A percentile compares a stretch with the other conserved stretches of the same genome.
These are phyloP conservation scores for Penstemon eatonii DNA, from an alignment of 257 asterid genomes.

Conservation along the genomic window DNA sequence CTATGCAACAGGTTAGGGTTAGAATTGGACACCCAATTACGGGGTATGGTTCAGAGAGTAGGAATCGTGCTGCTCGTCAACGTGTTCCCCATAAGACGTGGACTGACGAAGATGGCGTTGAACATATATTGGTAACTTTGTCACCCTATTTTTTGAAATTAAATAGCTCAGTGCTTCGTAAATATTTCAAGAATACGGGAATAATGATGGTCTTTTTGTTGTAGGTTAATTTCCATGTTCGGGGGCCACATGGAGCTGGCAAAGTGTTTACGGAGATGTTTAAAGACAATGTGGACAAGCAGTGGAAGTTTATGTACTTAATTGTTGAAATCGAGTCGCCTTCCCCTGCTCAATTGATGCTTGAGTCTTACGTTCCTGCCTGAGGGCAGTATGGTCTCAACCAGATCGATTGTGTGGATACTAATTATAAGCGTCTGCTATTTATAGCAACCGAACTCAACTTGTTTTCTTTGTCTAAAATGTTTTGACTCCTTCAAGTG, in stretches of 20 bases:
- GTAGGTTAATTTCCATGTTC: slow-evolving; percentile 85
- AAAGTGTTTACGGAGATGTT: slow-evolving; percentile 87
- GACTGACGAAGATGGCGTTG: slow-evolving; percentile 88
- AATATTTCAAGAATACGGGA: slow-evolving; percentile 13
- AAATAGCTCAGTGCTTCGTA: background rate
- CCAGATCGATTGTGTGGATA: too few species aligned
- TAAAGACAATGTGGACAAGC: slow-evolving; percentile 75
- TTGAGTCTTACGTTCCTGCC: slow-evolving; percentile 93
- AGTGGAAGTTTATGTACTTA: slow-evolving; percentile 87
- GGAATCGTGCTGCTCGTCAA: slow-evolving; percentile 97
- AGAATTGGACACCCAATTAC: slow-evolving; percentile 86
- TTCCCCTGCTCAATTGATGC: slow-evolving; percentile 72
- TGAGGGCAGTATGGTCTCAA: slow-evolving; percentile 25
- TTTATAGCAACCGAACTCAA: too few species aligned
- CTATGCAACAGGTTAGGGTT: slow-evolving; percentile 58
- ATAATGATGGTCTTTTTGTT: slow-evolving; percentile 5
- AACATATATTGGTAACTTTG: slow-evolving; percentile 68
- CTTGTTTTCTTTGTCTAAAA: too few species aligned
- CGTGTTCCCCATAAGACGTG: slow-evolving; percentile 74
- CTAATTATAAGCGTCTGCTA: too few species aligned
- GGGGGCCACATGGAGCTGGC: slow-evolving; percentile 93
- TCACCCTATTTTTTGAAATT: background rate
- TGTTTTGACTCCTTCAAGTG: too few species aligned
- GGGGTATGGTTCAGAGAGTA: slow-evolving; percentile 88
- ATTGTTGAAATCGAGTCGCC: slow-evolving; percentile 79